A percentile compares a stretch with the other conserved stretches of the same genome.
These are phyloP conservation scores for Plasmodium knowlesi DNA, from an alignment of 169 alveolate species.

Conservation along the genomic window DNA sequence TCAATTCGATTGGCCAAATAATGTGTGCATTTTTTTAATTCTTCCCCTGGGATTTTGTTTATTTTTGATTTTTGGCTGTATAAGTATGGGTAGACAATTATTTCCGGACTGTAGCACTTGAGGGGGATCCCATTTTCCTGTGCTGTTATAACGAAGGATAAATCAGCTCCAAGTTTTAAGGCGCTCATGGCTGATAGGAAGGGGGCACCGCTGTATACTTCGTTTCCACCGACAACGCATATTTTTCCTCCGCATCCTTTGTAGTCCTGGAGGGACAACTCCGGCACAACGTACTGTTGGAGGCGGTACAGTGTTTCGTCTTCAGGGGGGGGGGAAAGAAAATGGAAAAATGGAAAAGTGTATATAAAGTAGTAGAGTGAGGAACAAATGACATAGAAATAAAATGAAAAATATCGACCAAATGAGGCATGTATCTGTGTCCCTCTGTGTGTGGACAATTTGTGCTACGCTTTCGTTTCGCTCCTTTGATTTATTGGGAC, in stretches of 20 bases:
- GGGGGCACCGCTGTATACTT: slow-evolving; percentile 94
- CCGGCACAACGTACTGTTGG: slow-evolving; percentile 4
- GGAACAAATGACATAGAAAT: neutral
- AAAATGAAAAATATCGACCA: neutral
- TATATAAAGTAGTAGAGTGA: neutral
- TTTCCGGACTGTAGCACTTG: slow-evolving; percentile 94
- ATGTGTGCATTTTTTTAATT: slow-evolving; percentile 72
- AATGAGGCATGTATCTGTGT: neutral
- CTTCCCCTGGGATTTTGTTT: neutral
- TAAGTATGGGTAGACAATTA: slow-evolving; percentile 90
- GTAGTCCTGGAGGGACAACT: slow-evolving; percentile 2
- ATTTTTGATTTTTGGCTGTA: slow-evolving; percentile 70
- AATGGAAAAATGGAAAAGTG: neutral
- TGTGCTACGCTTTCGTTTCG: neutral
- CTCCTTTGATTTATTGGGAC: neutral
- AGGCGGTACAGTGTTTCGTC: slow-evolving; percentile 14
- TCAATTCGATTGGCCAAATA: slow-evolving; percentile 83
- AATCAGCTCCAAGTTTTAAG: slow-evolving; percentile 92
- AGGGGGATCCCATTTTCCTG: slow-evolving; percentile 91
- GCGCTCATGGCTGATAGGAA: slow-evolving; percentile 92
- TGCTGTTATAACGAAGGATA: slow-evolving; percentile 90
- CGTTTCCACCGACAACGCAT: slow-evolving; percentile 93
- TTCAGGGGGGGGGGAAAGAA: slow-evolving; percentile 1
- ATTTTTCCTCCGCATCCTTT: slow-evolving; percentile 76
- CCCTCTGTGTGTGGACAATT: too few species aligned